phyloP scores from a whole-genome alignment of 1,139 yeast genomes.

The Suhomyces bribrorum region DNA sequence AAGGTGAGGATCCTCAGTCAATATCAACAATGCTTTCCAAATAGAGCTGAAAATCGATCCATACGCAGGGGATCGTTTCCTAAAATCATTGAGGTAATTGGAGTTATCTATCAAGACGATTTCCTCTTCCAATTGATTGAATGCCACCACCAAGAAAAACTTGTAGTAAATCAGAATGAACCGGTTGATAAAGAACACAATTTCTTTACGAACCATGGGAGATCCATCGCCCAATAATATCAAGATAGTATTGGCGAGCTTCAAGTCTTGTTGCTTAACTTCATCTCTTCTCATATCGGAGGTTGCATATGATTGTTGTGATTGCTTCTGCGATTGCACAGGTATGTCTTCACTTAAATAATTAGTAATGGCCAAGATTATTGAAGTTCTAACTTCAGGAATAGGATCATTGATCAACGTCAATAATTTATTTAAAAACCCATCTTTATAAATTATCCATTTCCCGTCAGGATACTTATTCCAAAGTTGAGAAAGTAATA shows the following conservation, averaged over 20 bases:
- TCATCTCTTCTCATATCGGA: slow-evolving; percentile 39
- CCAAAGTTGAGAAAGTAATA: slow-evolving; percentile 79
- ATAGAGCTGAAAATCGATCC: slow-evolving; percentile 85
- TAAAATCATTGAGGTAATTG: slow-evolving; percentile 55
- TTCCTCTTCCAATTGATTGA: slow-evolving; percentile 82
- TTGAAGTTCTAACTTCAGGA: slow-evolving; percentile 92
- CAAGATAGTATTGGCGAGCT: slow-evolving; percentile 50
- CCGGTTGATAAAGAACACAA: slow-evolving; percentile 72
- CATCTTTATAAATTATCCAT: slow-evolving; percentile 68
- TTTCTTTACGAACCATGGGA: slow-evolving; percentile 82
- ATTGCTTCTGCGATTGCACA: slow-evolving; percentile 18
- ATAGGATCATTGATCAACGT: slow-evolving; percentile 78
- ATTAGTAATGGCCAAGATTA: slow-evolving; percentile 70
- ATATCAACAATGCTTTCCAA: slow-evolving; percentile 81
- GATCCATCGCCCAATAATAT: slow-evolving; percentile 79
- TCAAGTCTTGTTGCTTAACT: slow-evolving; percentile 54
- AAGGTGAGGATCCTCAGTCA: slow-evolving; percentile 86
- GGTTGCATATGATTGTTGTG: slow-evolving; percentile 32
- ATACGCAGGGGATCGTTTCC: slow-evolving; percentile 70
- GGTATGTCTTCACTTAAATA: slow-evolving; percentile 52
- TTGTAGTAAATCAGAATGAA: slow-evolving; percentile 70
- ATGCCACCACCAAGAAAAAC: slow-evolving; percentile 85
- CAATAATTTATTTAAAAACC: slow-evolving; percentile 57
- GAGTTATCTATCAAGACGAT: slow-evolving; percentile 66
- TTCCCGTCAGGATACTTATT: slow-evolving; percentile 73